These are phyloP conservation scores for Clausena lansium DNA, from an alignment of 345 rosid species.

Conservation along the genomic window DNA sequence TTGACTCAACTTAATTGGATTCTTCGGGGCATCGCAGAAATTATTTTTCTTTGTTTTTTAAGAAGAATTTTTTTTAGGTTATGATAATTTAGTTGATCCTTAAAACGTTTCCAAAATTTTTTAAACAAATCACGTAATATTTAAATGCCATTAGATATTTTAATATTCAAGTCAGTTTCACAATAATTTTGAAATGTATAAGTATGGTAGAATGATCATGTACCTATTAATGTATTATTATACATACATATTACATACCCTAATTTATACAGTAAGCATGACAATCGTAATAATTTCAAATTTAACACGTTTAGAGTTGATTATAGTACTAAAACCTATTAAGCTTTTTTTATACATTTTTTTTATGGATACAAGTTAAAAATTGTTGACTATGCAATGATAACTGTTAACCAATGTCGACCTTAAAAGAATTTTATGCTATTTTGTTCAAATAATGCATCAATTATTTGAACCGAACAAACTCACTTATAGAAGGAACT, in stretches of 20 bases:
- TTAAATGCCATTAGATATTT: background rate
- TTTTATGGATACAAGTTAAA: no score
- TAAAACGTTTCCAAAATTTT: background rate
- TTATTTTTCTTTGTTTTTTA: background rate
- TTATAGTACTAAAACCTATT: no score
- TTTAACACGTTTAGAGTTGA: background rate
- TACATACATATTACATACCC: background rate
- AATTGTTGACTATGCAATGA: no score
- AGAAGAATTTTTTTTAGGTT: background rate
- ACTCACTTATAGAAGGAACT: no score
- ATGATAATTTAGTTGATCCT: background rate
- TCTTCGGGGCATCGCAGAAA: background rate
- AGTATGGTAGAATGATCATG: no score
- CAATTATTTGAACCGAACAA: no score
- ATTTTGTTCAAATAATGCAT: no score
- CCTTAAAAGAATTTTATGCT: no score
- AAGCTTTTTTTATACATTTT: no score
- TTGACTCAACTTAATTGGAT: background rate
- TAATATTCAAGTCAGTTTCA: background rate
- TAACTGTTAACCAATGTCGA: no score
- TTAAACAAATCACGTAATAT: background rate
- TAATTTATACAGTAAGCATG: background rate
- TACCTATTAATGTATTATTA: background rate
- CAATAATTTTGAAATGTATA: background rate
- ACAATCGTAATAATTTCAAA: background rate